phyloP scores from a whole-genome alignment of 495 filamentous ascomycete genomes.

The Talaromyces proteolyticus region DNA sequence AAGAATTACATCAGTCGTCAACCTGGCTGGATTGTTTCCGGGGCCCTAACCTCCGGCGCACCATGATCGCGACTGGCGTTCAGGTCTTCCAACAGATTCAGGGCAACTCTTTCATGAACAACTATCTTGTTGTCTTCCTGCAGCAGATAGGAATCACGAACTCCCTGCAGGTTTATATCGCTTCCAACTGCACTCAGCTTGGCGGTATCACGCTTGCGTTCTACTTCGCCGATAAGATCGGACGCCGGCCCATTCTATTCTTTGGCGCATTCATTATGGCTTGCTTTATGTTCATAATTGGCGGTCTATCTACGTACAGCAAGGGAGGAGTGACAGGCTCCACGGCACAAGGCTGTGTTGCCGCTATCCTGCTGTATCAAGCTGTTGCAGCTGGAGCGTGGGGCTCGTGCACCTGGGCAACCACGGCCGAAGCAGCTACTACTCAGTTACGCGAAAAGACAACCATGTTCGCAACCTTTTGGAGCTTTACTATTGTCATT shows the following conservation, averaged over 20 bases:
- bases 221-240: slow-evolving; percentile 43
- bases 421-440: slow-evolving; percentile 6
- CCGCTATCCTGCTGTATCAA: slow-evolving; percentile 10
- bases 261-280: slow-evolving; percentile 26
- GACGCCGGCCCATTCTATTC: slow-evolving; percentile 46
- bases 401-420: slow-evolving; percentile 11
- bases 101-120: slow-evolving; percentile 52
- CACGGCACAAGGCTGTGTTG: slow-evolving; percentile 1
- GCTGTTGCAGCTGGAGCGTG: slow-evolving; percentile 6
- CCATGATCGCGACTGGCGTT: slow-evolving; percentile 40
- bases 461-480: slow-evolving; percentile 6
- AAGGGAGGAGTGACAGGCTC: background rate
- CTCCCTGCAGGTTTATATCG: slow-evolving; percentile 46
- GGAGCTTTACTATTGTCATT: slow-evolving; percentile 6
- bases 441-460: slow-evolving; percentile 12
- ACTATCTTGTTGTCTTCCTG: slow-evolving; percentile 14
- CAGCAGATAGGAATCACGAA: slow-evolving; percentile 13
- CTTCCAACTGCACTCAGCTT: slow-evolving; percentile 47
- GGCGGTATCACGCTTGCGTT: slow-evolving; percentile 46
- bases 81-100: slow-evolving; percentile 51
- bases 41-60: slow-evolving; percentile 45
- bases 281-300: slow-evolving; percentile 29
- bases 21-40: slow-evolving; percentile 42
- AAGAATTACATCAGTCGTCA: slow-evolving; percentile 26
- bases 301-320: slow-evolving; percentile 25